Evolutionary conservation across 306 rosid genomes (phyloP).

Genomic region (Citrullus colocynthis): DNA sequence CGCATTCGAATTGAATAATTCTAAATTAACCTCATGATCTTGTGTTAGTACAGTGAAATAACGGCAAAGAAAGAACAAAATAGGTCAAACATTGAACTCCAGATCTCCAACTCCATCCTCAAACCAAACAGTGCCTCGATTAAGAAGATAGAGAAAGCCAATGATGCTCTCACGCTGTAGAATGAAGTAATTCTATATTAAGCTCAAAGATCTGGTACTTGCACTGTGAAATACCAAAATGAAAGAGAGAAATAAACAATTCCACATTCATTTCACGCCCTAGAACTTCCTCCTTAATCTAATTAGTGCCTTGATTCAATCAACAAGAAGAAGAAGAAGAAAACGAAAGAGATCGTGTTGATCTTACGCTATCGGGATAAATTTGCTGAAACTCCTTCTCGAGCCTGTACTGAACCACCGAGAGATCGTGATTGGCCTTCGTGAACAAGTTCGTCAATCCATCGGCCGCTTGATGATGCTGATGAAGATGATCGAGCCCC

Average conservation of each 20-base stretch:
- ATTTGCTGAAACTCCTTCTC: slow-evolving; percentile 66
- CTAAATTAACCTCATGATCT: background rate
- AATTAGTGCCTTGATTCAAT: background rate
- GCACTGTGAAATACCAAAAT: background rate
- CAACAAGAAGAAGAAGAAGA: background rate
- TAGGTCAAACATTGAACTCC: background rate
- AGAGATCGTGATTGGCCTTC: slow-evolving; percentile 71
- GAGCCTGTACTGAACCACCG: slow-evolving; percentile 41
- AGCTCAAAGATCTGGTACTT: background rate
- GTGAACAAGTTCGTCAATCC: slow-evolving; percentile 54
- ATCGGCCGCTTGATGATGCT: slow-evolving; percentile 60
- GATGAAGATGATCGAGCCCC: slow-evolving; percentile 22
- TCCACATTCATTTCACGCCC: background rate
- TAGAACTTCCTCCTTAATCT: background rate
- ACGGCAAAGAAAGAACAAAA: background rate
- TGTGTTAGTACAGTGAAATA: background rate
- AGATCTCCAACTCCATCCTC: background rate
- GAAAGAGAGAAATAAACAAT: background rate
- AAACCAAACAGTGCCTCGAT: background rate
- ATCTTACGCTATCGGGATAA: slow-evolving; percentile 60
- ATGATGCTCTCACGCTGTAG: background rate
- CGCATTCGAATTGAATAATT: background rate
- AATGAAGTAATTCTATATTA: background rate
- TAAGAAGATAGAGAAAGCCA: background rate
- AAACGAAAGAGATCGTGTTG: background rate